phyloP scores from a whole-genome alignment of 1,284 basidiomycete genomes.

The Pseudozyma sp. region DNA sequence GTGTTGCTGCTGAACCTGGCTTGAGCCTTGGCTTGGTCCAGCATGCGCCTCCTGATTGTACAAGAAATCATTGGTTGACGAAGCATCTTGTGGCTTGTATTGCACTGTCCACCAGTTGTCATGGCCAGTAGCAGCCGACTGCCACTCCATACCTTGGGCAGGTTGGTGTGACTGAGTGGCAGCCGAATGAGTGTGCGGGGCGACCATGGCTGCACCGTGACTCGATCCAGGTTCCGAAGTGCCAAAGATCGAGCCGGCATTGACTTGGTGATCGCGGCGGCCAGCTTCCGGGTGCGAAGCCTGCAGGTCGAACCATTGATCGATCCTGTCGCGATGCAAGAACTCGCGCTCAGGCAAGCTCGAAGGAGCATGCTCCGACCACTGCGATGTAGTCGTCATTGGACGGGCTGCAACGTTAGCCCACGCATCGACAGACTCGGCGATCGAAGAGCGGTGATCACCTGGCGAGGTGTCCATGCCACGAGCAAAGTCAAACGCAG shows the following conservation, averaged over 20 bases:
- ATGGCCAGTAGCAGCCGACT: constrained; percentile 22
- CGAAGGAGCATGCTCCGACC: constrained; percentile 41
- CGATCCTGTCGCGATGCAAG: constrained; percentile 33
- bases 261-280: constrained; percentile 8
- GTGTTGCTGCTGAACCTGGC: neutral
- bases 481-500: constrained; percentile 43
- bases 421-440: constrained; percentile 46
- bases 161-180: constrained; percentile 12
- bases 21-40: neutral
- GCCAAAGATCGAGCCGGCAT: constrained; percentile 21
- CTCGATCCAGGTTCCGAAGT: constrained; percentile 31
- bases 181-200: neutral
- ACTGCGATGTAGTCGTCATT: constrained; percentile 36
- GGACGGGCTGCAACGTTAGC: constrained; percentile 28
- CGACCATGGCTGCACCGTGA: constrained; percentile 15
- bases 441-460: constrained; percentile 40
- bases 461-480: constrained; percentile 34
- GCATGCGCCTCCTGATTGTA: constrained; percentile 22
- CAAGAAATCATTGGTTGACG: constrained; percentile 29
- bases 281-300: constrained; percentile 13
- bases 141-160: constrained; percentile 32
- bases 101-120: constrained; percentile 45
- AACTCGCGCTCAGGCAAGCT: constrained; percentile 40
- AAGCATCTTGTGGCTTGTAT: constrained; percentile 32
- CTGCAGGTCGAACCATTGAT: constrained; percentile 43